Evolutionary conservation across 768 basidiomycete genomes (phyloP).

Genomic region (Phlebiopsis gigantea): DNA sequence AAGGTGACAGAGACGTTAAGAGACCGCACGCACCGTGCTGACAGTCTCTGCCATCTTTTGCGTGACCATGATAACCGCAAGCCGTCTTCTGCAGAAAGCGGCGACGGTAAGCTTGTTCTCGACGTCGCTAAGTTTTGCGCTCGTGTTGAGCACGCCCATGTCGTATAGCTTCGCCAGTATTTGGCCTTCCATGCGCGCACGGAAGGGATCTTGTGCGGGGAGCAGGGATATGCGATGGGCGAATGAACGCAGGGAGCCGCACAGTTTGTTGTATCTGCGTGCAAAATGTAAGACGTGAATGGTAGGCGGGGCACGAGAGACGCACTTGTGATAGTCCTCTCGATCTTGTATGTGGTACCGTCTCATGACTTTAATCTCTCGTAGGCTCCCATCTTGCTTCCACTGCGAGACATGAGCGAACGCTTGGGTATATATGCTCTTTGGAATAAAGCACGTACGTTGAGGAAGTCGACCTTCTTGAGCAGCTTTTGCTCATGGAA

Average conservation of each 20-base stretch:
- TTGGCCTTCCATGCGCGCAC: constrained; percentile 77
- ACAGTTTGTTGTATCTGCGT: constrained; percentile 87
- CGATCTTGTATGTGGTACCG: constrained; percentile 93
- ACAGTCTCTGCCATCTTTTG: constrained; percentile 95
- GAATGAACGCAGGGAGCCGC: constrained; percentile 78
- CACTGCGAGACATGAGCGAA: constrained; percentile 48
- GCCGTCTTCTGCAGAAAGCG: constrained; percentile 85
- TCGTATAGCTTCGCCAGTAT: constrained; percentile 95
- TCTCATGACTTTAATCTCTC: constrained; percentile 92
- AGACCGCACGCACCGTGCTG: constrained; percentile 60
- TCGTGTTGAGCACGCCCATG: constrained; percentile 85
- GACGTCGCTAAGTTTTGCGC: constrained; percentile 88
- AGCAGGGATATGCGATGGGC: constrained; percentile 86
- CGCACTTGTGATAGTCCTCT: constrained; percentile 89
- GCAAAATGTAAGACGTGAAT: background rate
- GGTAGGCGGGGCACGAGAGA: background rate
- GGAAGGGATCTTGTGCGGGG: constrained; percentile 85
- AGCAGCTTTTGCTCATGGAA: constrained; percentile 93
- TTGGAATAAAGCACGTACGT: constrained; percentile 37
- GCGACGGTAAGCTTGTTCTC: constrained; percentile 94
- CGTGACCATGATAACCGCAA: constrained; percentile 90
- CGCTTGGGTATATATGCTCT: background rate
- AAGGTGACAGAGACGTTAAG: background rate
- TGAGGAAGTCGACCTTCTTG: constrained; percentile 96
- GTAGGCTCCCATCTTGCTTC: constrained; percentile 89